Evolutionary conservation across 129 eudicot species (phyloP).

Genomic region (Rutidosis leptorrhynchoides): DNA sequence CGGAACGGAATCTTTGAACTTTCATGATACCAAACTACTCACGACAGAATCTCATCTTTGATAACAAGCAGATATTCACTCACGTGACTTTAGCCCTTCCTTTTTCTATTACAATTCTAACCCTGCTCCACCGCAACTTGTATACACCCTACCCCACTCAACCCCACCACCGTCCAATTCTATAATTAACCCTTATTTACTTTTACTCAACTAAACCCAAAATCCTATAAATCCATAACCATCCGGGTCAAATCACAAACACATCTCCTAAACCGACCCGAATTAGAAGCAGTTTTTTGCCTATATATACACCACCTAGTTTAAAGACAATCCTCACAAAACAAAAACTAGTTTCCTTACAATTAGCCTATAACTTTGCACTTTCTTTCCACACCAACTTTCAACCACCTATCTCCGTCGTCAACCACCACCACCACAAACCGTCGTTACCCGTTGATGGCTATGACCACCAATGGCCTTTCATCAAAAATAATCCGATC

Average conservation of each 20-base stretch:
- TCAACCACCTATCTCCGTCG: conserved; percentile 10
- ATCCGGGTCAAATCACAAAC: neutral
- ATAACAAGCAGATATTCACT: conserved; percentile 16
- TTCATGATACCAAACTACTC: conserved; percentile 12
- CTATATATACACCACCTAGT: conserved; percentile 26
- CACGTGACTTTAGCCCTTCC: conserved; percentile 31
- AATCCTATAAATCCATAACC: neutral
- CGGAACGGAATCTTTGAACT: conserved; percentile 33
- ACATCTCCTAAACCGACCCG: neutral
- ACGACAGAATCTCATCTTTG: conserved; percentile 24
- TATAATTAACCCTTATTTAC: neutral
- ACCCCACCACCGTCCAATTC: neutral
- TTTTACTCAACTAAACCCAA: conserved; percentile 16
- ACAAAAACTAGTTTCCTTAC: conserved; percentile 5
- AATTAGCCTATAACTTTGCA: conserved; percentile 16
- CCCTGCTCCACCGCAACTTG: conserved; percentile 12
- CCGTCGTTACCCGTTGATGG: conserved; percentile 29
- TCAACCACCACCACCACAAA: conserved; percentile 11
- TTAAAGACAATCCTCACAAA: conserved; percentile 32
- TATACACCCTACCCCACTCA: neutral
- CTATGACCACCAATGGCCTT: conserved; percentile 42
- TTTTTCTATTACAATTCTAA: conserved; percentile 10
- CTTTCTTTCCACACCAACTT: neutral
- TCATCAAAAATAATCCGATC: conserved; percentile 30
- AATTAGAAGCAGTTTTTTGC: neutral